Percentiles rank a stretch among this genome's conserved stretches.
These are phyloP conservation scores for Taxawa tesnikishii DNA, from an alignment of 2,329 filamentous ascomycete species.

Conservation along the genomic window DNA sequence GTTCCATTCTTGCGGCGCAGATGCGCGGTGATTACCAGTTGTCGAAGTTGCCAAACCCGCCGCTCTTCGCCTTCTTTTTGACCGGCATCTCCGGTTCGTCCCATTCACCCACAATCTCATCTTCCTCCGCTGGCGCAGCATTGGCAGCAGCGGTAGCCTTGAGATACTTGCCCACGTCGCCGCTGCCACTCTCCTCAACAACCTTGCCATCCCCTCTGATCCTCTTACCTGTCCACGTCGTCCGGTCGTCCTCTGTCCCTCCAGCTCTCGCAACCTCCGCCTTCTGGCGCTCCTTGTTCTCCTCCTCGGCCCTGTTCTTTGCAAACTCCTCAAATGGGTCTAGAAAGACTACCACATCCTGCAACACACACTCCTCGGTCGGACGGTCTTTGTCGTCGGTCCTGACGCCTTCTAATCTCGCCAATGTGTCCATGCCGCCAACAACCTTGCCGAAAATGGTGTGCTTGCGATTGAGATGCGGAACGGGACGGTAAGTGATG, in stretches of 20 bases:
- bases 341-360: constrained; percentile 73
- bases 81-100: constrained; percentile 55
- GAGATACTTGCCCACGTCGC: constrained; percentile 71
- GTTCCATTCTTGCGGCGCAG: too few species aligned
- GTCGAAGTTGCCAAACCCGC: constrained; percentile 92
- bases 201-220: constrained; percentile 57
- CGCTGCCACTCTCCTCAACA: constrained; percentile 32
- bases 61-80: constrained; percentile 60
- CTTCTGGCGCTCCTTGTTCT: constrained; percentile 50
- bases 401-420: constrained; percentile 63
- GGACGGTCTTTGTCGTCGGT: constrained; percentile 67
- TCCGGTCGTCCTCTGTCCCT: constrained; percentile 73
- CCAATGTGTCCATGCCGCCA: constrained; percentile 55
- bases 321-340: constrained; percentile 94
- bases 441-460: constrained; percentile 90
- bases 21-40: constrained; percentile 74
- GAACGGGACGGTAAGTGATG: constrained; percentile 72
- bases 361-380: constrained; percentile 64
- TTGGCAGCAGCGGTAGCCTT: constrained; percentile 41
- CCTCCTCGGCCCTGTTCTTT: constrained; percentile 43
- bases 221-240: constrained; percentile 94
- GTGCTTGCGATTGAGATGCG: constrained; percentile 88
- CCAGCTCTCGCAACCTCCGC: constrained; percentile 52
- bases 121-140: constrained; percentile 27
- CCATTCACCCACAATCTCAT: constrained; percentile 50